These are phyloP conservation scores for Graphium sp. DNA, from an alignment of 2,329 filamentous ascomycete species.

Conservation along the genomic window DNA sequence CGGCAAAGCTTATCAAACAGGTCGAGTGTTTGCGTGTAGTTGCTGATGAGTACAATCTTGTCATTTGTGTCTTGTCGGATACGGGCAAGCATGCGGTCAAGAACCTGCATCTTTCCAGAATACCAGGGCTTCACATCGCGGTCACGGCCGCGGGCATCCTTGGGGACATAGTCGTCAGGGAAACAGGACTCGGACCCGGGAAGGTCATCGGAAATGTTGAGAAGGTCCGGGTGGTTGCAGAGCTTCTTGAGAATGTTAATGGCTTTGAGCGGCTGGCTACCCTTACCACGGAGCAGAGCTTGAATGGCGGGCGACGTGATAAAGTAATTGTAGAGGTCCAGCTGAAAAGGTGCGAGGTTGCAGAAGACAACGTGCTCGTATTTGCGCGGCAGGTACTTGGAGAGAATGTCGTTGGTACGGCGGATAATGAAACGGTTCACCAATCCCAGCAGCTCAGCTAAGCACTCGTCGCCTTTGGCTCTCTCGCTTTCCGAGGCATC, in stretches of 20 bases:
- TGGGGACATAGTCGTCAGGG: conserved; percentile 77
- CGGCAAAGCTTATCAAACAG: conserved; percentile 87
- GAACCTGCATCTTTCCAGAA: conserved; percentile 93
- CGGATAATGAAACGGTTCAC: conserved; percentile 99
- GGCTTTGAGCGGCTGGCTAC: conserved; percentile 88
- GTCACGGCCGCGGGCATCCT: conserved; percentile 74
- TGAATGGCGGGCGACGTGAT: conserved; percentile 92
- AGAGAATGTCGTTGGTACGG: conserved; percentile 91
- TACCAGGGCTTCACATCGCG: conserved; percentile 91
- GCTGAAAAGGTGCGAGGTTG: conserved; percentile 81
- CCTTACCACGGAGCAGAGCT: conserved; percentile 78
- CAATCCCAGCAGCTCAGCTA: conserved; percentile 61
- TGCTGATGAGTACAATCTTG: conserved; percentile 97
- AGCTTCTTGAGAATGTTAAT: conserved; percentile 96
- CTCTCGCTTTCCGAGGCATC: conserved; percentile 72
- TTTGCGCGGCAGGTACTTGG: conserved; percentile 94
- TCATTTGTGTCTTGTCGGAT: conserved; percentile 95
- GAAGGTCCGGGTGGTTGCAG: conserved; percentile 91
- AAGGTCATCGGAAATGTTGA: conserved; percentile 68
- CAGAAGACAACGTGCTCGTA: conserved; percentile 99
- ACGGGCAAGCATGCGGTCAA: conserved; percentile 93
- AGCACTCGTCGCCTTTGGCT: conserved; percentile 66
- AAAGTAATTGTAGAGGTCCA: conserved; percentile 91
- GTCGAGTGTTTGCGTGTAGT: conserved; percentile 93
- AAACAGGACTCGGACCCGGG: conserved; percentile 71